These are phyloP conservation scores for Choiromyces venosus DNA, from an alignment of 495 filamentous ascomycete species.

Conservation along the genomic window DNA sequence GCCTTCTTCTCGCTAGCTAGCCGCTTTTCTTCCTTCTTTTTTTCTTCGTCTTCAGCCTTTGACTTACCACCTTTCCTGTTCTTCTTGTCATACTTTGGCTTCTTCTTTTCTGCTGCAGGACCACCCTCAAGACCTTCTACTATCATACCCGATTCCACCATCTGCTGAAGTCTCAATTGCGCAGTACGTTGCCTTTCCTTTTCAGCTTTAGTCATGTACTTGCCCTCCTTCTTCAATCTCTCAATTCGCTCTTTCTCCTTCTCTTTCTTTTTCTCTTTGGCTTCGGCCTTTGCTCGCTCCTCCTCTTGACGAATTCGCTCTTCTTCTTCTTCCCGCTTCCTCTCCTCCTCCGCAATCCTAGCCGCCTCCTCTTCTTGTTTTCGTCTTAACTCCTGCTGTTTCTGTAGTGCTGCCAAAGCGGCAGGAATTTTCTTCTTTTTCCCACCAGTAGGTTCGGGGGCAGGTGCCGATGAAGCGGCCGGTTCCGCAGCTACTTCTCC, in stretches of 20 bases:
- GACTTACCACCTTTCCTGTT: conserved; percentile 75
- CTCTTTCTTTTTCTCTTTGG: conserved; percentile 76
- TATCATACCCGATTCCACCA: conserved; percentile 79
- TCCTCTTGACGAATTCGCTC: conserved; percentile 60
- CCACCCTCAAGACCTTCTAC: conserved; percentile 66
- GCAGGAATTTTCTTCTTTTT: conserved; percentile 90
- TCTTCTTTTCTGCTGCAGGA: conserved; percentile 65
- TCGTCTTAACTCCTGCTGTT: conserved; percentile 79
- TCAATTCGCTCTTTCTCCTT: conserved; percentile 95
- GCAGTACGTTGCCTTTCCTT: conserved; percentile 76
- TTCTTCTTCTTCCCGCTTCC: conserved; percentile 64
- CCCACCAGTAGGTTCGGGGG: conserved; percentile 50
- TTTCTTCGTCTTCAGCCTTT: conserved; percentile 55
- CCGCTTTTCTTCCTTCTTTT: conserved; percentile 62
- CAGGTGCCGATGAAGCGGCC: conserved; percentile 43
- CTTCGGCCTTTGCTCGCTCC: conserved; percentile 70
- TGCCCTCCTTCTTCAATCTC: conserved; percentile 90
- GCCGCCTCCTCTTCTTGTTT: conserved; percentile 71
- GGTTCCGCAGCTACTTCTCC: conserved; percentile 44
- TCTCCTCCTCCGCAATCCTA: conserved; percentile 63
- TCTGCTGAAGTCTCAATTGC: conserved; percentile 85
- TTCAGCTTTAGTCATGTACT: conserved; percentile 90
- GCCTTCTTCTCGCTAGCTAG: conserved; percentile 60
- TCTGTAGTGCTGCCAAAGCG: conserved; percentile 75
- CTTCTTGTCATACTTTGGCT: conserved; percentile 62